Evolutionary conservation across 106 monocot species (phyloP), one percentile per base, ranked within the genome.

Genomic region (Dioscorea alata): DNA sequence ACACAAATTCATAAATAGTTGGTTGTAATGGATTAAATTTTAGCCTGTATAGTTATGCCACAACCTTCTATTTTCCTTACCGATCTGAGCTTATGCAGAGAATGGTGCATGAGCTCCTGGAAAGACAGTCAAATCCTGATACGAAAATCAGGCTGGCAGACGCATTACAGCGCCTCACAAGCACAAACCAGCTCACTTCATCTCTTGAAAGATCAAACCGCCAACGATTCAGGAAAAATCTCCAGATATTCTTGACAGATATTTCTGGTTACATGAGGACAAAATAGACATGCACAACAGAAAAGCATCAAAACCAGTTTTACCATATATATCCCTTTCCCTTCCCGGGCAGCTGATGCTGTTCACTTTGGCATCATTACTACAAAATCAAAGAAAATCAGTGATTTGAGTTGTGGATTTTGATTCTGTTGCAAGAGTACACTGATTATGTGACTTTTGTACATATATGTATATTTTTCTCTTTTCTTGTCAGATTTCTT

Each of bases 181-280:
- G 79, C 65, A 87, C 93, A 18, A 99, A 90, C 75, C 82, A 93
- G 60, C 80, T 93, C 42, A 74, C 89, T 1, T 62, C 77, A 42
- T 79, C 85, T 0, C 89, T 99, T 4, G 87, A 99, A 67, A 80
- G 93, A 60, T 61, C 77, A 6, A 93, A 93, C 65, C 81, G 83
- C 24, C 73, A 81, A 52, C 75, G 67, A 8, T 93, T 99, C 64
- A 80, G 99, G 63, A 99, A 99, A 65, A 99, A 90, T 48, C 79
- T 99, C 56, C 79, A 71, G 33, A 69, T 65, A 20, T 89, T 99
- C 65, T 71, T 93, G 72, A 71, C 75, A 12, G 83, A 92, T 60
- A 77, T 88, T 54, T 85, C 93, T 22, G 93, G 90, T 28, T 78
- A 86, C 34, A 65, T 93, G 72, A 69, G 83, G 75, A 76, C 85